Evolutionary conservation across 2,329 filamentous ascomycete species (phyloP), one percentile per base, ranked within the genome.

Genomic region (Fusarium dimerum): DNA sequence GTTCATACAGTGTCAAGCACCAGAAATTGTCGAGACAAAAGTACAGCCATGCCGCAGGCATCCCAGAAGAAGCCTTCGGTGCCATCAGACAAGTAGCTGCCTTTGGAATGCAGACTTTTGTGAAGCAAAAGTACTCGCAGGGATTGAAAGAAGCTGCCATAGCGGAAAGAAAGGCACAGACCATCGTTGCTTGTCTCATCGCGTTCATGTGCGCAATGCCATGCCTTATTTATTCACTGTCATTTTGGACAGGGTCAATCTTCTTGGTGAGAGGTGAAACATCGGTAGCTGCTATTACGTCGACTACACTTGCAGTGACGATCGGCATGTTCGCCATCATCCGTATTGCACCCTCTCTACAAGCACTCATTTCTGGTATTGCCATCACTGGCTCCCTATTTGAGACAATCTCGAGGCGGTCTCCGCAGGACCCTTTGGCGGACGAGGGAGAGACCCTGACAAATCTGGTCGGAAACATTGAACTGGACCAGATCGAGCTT

Each of bases 51-150:
- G 90, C 90, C 55, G 90, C 89, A 45, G 90, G 86, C 0, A 32
- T 46, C 2, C 34, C 51, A 6, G 47, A 53, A 15, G 51, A 53
- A 36, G 51, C 40, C 32, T 45, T 53, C 30, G 17, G 41, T 5
- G 38, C 51, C 10, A 50, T 53, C 15, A 40, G 51, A 6, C 38
- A 39, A n/a, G 43, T 50, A 20, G 44, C 39, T 12, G 51, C 51
- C 10, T 44, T 53, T 34, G 51, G 51, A 7, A 40, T 46, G 30
- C 29, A 45, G 32, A 18, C 12, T 5, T 29, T 45, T 4, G 32
- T 81, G 93, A 72, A 89, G 92, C 46, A 80, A 93, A 64, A 90
- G 87, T 68, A 93, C 89, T 1, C 87, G 93, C 61, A 83, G 90
- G 57, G 94, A 92, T 66, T 15, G 69, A 77, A 34, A 81, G 81